These are phyloP conservation scores for Pyrenophora tritici-repentis DNA, from an alignment of 2,329 filamentous ascomycete species.

Conservation along the genomic window DNA sequence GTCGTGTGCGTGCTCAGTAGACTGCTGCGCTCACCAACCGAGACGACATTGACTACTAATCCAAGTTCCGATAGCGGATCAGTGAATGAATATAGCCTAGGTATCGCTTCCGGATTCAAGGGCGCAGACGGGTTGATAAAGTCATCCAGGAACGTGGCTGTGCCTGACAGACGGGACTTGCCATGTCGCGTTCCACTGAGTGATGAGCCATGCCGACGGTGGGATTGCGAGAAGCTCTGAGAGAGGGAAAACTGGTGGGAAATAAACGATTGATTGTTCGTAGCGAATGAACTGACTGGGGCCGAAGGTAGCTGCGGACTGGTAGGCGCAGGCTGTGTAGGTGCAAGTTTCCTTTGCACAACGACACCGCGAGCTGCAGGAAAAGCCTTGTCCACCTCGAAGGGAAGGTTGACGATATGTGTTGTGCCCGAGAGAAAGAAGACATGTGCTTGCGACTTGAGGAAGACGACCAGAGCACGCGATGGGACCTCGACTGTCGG, in stretches of 20 bases:
- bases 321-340: slow-evolving; percentile 47
- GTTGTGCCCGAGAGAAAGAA: slow-evolving; percentile 87
- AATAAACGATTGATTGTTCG: slow-evolving; percentile 40
- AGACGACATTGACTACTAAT: slow-evolving; percentile 64
- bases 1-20: slow-evolving; percentile 39
- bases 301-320: slow-evolving; percentile 57
- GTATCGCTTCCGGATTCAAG: slow-evolving; percentile 59
- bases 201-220: slow-evolving; percentile 36
- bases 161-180: slow-evolving; percentile 28
- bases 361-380: slow-evolving; percentile 82
- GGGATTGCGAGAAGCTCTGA: slow-evolving; percentile 44
- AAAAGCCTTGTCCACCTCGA: slow-evolving; percentile 87
- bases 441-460: slow-evolving; percentile 90
- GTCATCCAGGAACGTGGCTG: slow-evolving; percentile 39
- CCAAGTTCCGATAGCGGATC: slow-evolving; percentile 87
- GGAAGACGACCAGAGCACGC: slow-evolving; percentile 81
- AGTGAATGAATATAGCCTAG: slow-evolving; percentile 79
- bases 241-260: slow-evolving; percentile 64
- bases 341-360: slow-evolving; percentile 76
- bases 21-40: slow-evolving; percentile 34
- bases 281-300: slow-evolving; percentile 84
- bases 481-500: slow-evolving; percentile 32
- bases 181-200: slow-evolving; percentile 29
- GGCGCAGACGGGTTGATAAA: slow-evolving; percentile 32
- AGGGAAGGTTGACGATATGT: slow-evolving; percentile 90